Conservation (phyloP, 441 rosid genomes). For the Heliophila coronopifolia region DNA sequence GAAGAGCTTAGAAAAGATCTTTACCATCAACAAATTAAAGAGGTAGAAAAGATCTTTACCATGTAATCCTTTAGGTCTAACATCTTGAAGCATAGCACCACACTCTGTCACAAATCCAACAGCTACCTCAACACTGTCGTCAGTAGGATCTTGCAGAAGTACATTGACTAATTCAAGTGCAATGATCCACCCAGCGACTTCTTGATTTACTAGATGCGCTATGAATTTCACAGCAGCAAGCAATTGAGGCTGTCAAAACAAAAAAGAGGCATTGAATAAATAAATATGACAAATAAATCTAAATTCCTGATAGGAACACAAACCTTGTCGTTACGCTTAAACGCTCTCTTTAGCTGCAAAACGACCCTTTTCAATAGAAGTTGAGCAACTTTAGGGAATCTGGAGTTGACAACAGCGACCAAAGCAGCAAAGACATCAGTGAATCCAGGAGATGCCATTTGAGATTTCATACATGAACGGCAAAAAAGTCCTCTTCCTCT, state of each 20-base stretch:
- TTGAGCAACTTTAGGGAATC: constrained; percentile 84
- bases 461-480: constrained; percentile 89
- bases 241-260: constrained; percentile 61
- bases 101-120: constrained; percentile 84
- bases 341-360: constrained; percentile 84
- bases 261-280: constrained; percentile 3
- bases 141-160: constrained; percentile 67
- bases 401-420: constrained; percentile 76
- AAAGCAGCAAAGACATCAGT: constrained; percentile 87
- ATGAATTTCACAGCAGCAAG: constrained; percentile 83
- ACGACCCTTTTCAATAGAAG: constrained; percentile 78
- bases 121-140: constrained; percentile 94
- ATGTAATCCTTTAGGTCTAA: constrained; percentile 78
- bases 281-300: background rate
- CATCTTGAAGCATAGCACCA: constrained; percentile 84
- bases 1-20: constrained; percentile 7
- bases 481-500: constrained; percentile 89
- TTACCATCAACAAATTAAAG: constrained; percentile 5
- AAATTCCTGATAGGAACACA: background rate
- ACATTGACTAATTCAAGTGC: constrained; percentile 67
- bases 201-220: constrained; percentile 90
- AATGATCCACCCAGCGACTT: constrained; percentile 78
- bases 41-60: constrained; percentile 34
- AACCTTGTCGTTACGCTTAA: constrained; percentile 80
- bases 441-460: constrained; percentile 91